Conservation (phyloP, 768 basidiomycete species). For the Macrocybe gigantea region DNA sequence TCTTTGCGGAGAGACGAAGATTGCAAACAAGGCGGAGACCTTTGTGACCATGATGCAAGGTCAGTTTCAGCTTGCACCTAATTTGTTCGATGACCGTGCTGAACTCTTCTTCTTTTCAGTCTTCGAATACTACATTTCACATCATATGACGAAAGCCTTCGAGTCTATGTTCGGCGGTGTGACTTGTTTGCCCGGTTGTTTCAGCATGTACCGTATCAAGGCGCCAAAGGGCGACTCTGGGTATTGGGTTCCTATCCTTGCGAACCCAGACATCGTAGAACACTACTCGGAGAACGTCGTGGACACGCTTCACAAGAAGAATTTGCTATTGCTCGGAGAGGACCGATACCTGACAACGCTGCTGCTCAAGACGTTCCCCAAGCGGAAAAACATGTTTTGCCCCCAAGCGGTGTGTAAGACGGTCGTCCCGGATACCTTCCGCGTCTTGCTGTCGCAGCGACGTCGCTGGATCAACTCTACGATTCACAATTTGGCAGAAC, state of each 20-base stretch:
- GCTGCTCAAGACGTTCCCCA: constrained; percentile 98
- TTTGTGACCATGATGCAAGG: constrained; percentile 99
- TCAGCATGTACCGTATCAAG: constrained; percentile 99
- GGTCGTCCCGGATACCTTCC: constrained; percentile 94
- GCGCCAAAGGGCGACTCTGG: constrained; percentile 94
- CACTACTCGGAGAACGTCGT: constrained; percentile 99
- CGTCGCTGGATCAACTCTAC: constrained; percentile 99
- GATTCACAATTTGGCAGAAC: constrained; percentile 94
- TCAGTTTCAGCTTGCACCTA: constrained; percentile 29
- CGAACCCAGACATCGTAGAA: constrained; percentile 97
- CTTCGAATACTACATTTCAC: constrained; percentile 99
- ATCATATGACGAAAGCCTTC: constrained; percentile 98
- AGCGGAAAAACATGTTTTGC: constrained; percentile 98
- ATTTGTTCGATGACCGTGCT: neutral
- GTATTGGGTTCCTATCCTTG: constrained; percentile 98
- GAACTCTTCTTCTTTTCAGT: constrained; percentile 42
- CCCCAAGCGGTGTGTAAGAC: constrained; percentile 99
- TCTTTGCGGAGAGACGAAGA: constrained; percentile 98
- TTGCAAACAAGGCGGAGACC: constrained; percentile 97
- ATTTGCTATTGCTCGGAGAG: constrained; percentile 92
- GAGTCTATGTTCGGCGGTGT: constrained; percentile 99
- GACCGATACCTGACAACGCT: constrained; percentile 98
- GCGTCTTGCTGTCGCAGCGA: constrained; percentile 89
- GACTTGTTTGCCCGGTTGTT: constrained; percentile 98
- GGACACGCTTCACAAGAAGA: constrained; percentile 99